Base-by-base conservation (phyloP, 371 early-diverging fungal species). In the Circinella umbellata region DNA sequence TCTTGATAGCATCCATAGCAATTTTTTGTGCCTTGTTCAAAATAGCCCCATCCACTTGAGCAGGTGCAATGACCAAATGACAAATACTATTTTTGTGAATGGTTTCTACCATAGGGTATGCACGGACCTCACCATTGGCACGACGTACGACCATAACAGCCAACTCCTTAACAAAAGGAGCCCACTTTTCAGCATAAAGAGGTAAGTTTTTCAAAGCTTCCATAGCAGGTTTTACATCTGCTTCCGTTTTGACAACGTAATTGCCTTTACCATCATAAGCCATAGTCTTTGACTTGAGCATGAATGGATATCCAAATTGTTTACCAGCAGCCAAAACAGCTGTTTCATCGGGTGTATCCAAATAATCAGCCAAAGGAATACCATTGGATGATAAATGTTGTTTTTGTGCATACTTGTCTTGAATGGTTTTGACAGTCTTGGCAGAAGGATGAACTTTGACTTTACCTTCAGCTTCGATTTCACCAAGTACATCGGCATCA, bases 221-320 rank as follows among this genome's bases (percentile, higher is more conserved):
- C 27, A 91, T 80, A 0, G 93, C 95, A 8, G 77, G 73, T 4
- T 82, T 77, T 37, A 93, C 80, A 63, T 97, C 96, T 13, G 64
- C 75, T 34, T 82, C 88, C 5, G 82, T 78, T 51, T 87, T 85
- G 34, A 96, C 90, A 0, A 96, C 93, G 70, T 87, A 89, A 82
- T 98, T 98, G 1, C 99, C 99, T 49, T 92, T 89, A 35, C 97
- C 97, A 71, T 98, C 99, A 76, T 98, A 98, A n/a, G 99, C 98
- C 73, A 93, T 79, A 4, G 91, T 92, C 76, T 93, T 93, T 68
- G 93, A 88, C 80, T 98, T 98, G 55, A 98, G 88, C 94, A 98
- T 96, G 69, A 96, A 82, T 3, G 99, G 99, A 70, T 90, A 96
- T 1, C 96, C 96, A 75, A 92, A 96, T 63, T 77, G 72, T 37